These are phyloP conservation scores for Phylloporus sp. DNA, from an alignment of 768 basidiomycete genomes.

Conservation along the genomic window DNA sequence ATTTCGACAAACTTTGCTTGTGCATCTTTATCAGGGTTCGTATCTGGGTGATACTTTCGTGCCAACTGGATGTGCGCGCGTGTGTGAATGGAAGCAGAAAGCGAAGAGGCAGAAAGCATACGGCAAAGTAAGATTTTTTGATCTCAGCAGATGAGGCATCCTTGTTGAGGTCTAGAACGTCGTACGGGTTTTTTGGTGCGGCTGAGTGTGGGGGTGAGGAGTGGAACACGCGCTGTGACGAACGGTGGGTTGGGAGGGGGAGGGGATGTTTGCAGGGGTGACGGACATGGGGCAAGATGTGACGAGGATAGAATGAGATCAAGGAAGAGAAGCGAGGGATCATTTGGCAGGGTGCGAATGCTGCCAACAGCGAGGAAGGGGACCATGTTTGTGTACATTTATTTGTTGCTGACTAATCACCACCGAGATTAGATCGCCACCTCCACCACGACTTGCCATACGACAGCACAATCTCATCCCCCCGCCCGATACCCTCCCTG, in stretches of 20 bases:
- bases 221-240: constrained; percentile 69
- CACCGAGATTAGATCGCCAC: constrained; percentile 33
- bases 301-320: constrained; percentile 43
- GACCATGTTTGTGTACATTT: constrained; percentile 10
- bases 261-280: constrained; percentile 6
- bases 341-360: constrained; percentile 34
- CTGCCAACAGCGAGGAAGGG: background rate
- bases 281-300: constrained; percentile 33
- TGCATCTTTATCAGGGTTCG: constrained; percentile 87
- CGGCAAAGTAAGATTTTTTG: constrained; percentile 96
- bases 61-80: constrained; percentile 70
- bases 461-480: constrained; percentile 81
- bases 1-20: constrained; percentile 95
- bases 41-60: constrained; percentile 97
- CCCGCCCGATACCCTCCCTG: constrained; percentile 59
- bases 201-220: constrained; percentile 49
- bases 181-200: constrained; percentile 80
- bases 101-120: constrained; percentile 37
- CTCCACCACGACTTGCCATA: constrained; percentile 90
- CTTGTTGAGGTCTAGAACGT: constrained; percentile 81
- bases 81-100: constrained; percentile 13
- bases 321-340: constrained; percentile 47
- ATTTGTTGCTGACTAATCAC: constrained; percentile 23
- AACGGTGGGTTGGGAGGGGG: background rate
- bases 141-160: constrained; percentile 86